Evolutionary conservation across 2,329 filamentous ascomycete species (phyloP).

Genomic region (Juglanconis oblonga): DNA sequence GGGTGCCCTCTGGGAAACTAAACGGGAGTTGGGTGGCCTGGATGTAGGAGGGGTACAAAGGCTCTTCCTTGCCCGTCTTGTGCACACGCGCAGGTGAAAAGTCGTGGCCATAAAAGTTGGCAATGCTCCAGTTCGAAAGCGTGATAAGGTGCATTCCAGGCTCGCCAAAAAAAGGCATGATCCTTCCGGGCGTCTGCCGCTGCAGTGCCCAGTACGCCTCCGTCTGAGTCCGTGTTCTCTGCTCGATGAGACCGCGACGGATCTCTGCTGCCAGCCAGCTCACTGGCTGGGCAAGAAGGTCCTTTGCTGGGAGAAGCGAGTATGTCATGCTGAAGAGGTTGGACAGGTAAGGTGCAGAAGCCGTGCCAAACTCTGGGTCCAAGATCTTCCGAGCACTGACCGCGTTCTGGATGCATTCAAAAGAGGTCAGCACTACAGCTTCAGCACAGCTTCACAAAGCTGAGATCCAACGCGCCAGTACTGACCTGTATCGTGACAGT

Average conservation of each 20-base stretch:
- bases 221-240: conserved; percentile 31
- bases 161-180: conserved; percentile 30
- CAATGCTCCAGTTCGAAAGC: conserved; percentile 32
- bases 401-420: too few species aligned
- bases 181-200: conserved; percentile 20
- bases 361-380: too few species aligned
- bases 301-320: conserved; percentile 22
- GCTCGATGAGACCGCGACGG: conserved; percentile 28
- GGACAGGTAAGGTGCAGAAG: neutral
- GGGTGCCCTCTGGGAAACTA: conserved; percentile 25
- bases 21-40: conserved; percentile 20
- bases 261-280: conserved; percentile 26
- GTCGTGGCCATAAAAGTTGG: conserved; percentile 26
- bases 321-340: conserved; percentile 27
- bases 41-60: conserved; percentile 26
- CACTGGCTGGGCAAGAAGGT: conserved; percentile 10
- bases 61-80: conserved; percentile 2
- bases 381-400: too few species aligned
- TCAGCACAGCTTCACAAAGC: too few species aligned
- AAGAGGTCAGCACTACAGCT: too few species aligned
- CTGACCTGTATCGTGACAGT: too few species aligned
- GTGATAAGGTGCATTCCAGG: conserved; percentile 29
- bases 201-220: conserved; percentile 32
- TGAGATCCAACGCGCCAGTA: too few species aligned
- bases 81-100: conserved; percentile 23